phyloP scores from a whole-genome alignment of 257 asterid species.

The Echites panduratus region DNA sequence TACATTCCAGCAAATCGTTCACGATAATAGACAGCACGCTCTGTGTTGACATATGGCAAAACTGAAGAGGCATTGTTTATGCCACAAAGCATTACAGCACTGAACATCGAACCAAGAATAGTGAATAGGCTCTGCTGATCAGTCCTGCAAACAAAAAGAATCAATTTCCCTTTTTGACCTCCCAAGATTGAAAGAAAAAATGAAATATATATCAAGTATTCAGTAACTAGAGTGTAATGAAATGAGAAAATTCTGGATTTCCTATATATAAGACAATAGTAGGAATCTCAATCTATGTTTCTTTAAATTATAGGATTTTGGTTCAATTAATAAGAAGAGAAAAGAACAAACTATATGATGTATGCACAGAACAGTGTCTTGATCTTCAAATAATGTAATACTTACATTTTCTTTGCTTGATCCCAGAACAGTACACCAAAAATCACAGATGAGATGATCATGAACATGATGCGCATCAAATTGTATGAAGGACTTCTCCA shows the following conservation, averaged over 20 bases:
- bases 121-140: slow-evolving; percentile 45
- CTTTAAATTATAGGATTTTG: no score
- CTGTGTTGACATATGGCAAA: slow-evolving; percentile 39
- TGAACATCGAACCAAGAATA: slow-evolving; percentile 40
- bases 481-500: slow-evolving; percentile 37
- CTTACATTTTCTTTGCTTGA: slow-evolving; percentile 25
- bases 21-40: slow-evolving; percentile 45
- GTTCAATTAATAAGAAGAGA: no score
- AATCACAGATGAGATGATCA: slow-evolving; percentile 14
- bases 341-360: no score
- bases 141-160: slow-evolving; percentile 21
- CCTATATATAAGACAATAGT: no score
- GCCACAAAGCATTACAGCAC: slow-evolving; percentile 38
- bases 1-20: slow-evolving; percentile 63
- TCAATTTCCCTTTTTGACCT: neutral
- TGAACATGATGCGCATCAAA: slow-evolving; percentile 17
- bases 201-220: neutral
- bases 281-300: no score
- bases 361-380: no score
- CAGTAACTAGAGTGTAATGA: no score
- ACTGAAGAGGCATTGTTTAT: slow-evolving; percentile 41
- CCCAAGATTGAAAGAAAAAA: neutral
- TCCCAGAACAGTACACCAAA: slow-evolving; percentile 20
- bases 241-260: no score
- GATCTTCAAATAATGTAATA: neutral